phyloP scores from a whole-genome alignment of 2,329 filamentous ascomycete genomes.

The Aquanectria penicillioides region DNA sequence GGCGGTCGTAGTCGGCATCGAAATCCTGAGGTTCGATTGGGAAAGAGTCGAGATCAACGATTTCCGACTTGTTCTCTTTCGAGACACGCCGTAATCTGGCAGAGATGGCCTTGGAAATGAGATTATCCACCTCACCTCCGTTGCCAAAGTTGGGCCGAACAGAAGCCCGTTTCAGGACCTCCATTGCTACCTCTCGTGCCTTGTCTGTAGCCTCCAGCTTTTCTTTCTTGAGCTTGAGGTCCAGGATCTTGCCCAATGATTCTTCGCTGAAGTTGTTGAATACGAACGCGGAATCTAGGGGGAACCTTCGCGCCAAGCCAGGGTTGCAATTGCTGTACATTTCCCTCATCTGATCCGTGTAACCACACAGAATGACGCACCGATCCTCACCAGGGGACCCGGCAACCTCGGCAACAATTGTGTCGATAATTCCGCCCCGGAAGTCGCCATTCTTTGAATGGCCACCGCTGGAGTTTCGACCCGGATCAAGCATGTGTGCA shows the following conservation, averaged over 20 bases:
- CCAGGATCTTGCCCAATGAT: constrained; percentile 70
- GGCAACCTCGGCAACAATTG: constrained; percentile 79
- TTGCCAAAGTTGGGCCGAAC: constrained; percentile 80
- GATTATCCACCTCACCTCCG: constrained; percentile 75
- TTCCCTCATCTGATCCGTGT: constrained; percentile 73
- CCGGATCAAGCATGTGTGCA: constrained; percentile 72
- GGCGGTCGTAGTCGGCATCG: constrained; percentile 66
- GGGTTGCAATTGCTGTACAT: constrained; percentile 81
- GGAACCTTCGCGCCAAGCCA: constrained; percentile 74
- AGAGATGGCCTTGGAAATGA: constrained; percentile 40
- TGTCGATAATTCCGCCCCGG: constrained; percentile 76
- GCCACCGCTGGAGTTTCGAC: constrained; percentile 41
- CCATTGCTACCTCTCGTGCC: constrained; percentile 65
- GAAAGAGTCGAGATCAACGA: constrained; percentile 36
- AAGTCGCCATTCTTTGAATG: constrained; percentile 53
- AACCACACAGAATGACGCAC: constrained; percentile 78
- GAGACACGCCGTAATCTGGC: constrained; percentile 37
- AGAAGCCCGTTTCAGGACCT: constrained; percentile 68
- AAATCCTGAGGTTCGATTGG: constrained; percentile 57
- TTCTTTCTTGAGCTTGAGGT: constrained; percentile 69
- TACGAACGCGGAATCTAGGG: constrained; percentile 68
- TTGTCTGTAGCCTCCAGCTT: constrained; percentile 63
- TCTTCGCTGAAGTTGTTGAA: constrained; percentile 75
- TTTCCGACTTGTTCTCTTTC: constrained; percentile 31
- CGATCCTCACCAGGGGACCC: constrained; percentile 76